These are phyloP conservation scores for Xerophyta viscosa DNA, from an alignment of 106 monocot genomes.

Conservation along the genomic window DNA sequence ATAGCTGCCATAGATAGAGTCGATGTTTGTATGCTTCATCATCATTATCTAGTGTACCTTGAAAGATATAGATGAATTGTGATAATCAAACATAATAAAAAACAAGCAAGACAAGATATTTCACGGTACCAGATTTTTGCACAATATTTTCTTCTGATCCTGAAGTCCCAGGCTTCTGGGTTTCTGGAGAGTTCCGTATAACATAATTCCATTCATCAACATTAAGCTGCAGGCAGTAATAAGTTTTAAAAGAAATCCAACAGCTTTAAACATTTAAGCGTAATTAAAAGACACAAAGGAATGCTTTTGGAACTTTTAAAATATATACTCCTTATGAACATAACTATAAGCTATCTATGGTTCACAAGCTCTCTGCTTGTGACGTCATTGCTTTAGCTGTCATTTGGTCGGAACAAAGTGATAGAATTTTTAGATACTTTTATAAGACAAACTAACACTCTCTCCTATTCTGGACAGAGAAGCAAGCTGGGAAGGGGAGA, in stretches of 20 bases:
- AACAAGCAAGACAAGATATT: not conserved
- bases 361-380: too few relatives aligned
- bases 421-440: too few relatives aligned
- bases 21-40: slow-evolving; percentile 16
- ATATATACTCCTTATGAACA: not conserved
- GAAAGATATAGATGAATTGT: not conserved
- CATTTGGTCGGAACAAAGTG: too few relatives aligned
- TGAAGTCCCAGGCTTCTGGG: slow-evolving; percentile 1
- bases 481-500: too few relatives aligned
- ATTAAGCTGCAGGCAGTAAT: slow-evolving; percentile 21
- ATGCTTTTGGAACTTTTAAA: not conserved
- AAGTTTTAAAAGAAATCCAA: not conserved
- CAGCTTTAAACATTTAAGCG: not conserved
- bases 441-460: too few relatives aligned
- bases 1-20: slow-evolving; percentile 70
- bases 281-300: not conserved
- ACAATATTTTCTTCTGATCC: not conserved
- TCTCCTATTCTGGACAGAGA: too few relatives aligned
- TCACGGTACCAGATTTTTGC: slow-evolving; percentile 1
- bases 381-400: too few relatives aligned
- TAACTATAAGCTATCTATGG: not conserved
- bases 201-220: slow-evolving; percentile 46
- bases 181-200: slow-evolving; percentile 1
- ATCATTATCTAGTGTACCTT: slow-evolving; percentile 12
- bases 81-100: not conserved